Evolutionary conservation across 2,329 filamentous ascomycete species (phyloP).

Genomic region (Fusarium liriodendri): DNA sequence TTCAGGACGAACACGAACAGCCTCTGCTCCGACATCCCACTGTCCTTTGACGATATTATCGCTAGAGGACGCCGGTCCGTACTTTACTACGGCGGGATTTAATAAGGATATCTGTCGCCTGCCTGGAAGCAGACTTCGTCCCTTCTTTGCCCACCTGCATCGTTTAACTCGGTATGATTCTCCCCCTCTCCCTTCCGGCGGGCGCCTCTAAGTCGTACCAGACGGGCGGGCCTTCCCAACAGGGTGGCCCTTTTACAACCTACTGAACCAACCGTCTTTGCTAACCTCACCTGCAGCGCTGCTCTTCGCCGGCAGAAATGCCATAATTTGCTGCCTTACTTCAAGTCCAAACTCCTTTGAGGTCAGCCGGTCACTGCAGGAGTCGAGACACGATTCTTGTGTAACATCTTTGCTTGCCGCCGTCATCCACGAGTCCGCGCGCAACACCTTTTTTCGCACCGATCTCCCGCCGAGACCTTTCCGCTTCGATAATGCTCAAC

Average conservation of each 20-base stretch:
- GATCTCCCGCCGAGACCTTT: constrained; percentile 17
- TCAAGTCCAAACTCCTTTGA: constrained; percentile 72
- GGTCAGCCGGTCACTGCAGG: constrained; percentile 88
- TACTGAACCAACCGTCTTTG: constrained; percentile 1
- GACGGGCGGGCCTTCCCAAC: constrained; percentile 15
- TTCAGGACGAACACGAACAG: constrained; percentile 35
- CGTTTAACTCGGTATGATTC: constrained; percentile 44
- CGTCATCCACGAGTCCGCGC: constrained; percentile 33
- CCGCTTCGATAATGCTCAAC: constrained; percentile 59
- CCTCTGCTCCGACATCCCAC: constrained; percentile 36
- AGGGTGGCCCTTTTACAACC: constrained; percentile 11
- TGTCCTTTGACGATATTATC: constrained; percentile 38
- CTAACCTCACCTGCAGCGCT: constrained; percentile 38
- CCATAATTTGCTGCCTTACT: constrained; percentile 45
- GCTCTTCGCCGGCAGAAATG: constrained; percentile 47
- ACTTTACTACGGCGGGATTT: constrained; percentile 44
- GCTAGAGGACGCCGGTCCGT: constrained; percentile 46
- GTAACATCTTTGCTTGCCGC: constrained; percentile 35
- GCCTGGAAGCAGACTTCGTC: constrained; percentile 54
- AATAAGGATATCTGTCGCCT: constrained; percentile 46
- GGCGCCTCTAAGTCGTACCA: constrained; percentile 32
- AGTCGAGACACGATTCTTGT: constrained; percentile 56
- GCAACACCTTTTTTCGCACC: constrained; percentile 17
- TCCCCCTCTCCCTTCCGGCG: constrained; percentile 11
- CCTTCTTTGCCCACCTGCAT: constrained; percentile 46